Evolutionary conservation across 108 stramenopile species (phyloP), one percentile per base, ranked within the genome.

Genomic region (Pseudonitzschia multiseries): DNA sequence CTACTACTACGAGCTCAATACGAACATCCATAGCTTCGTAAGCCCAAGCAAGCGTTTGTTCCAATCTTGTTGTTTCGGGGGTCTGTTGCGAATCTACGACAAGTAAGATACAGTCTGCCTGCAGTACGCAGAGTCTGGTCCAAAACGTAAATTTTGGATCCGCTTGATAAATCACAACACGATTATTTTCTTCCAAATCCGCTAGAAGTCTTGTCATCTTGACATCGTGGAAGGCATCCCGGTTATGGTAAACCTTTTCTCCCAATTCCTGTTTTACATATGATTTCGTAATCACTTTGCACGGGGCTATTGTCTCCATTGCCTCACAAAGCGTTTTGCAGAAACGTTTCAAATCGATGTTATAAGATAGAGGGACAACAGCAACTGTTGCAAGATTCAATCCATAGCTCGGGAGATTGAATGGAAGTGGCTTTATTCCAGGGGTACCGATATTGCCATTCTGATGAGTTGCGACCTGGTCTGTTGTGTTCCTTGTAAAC

Each of bases 131-230:
- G 24, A 82, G 42, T 53, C 78, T 78, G 8, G 82, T 83, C 82
- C 82, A 86, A 76, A 82, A 86, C 17, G 82, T 83, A 44, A 59
- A 79, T 61, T 71, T 81, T 0, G 26, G 50, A 52, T 86, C 85
- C 64, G 81, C 76, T 65, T 86, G 75, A 54, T 82, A 86, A 13
- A 86, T 70, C 8, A 83, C 82, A 15, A 86, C 59, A 9, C 82
- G 54, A 79, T 86, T 71, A 50, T 79, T 79, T 66, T 86, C 85
- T 70, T 86, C 85, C 2, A 83, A 21, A 21, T 86, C 85, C 5
- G 71, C 82, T n/a, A 83, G 59, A 1, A 76, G 65, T 65, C 80
- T 50, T 15, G 77, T 80, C 77, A 83, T 81, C 73, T 75, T 81
- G 8, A 86, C 36, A 40, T 73, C 73, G 8, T 76, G 71, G 17